Base-by-base conservation (phyloP, 2,329 filamentous ascomycete genomes). In the Biscogniauxia mediterranea region DNA sequence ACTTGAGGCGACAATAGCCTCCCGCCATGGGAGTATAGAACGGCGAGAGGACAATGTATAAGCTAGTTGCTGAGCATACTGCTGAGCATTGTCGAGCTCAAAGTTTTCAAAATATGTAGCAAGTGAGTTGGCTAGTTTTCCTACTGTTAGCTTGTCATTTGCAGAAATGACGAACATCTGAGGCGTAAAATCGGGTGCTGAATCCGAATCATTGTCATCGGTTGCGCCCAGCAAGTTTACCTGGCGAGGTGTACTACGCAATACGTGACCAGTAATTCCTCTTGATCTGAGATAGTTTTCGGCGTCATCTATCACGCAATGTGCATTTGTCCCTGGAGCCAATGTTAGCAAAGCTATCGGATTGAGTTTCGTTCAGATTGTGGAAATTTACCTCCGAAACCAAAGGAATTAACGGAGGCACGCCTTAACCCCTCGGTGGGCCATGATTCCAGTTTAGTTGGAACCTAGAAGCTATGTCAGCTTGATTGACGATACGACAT, bases 391-490 rank as follows among this genome's bases (percentile, higher is more conserved):
- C 75, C 74, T 15, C 75, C 75, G 60, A 67, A 76, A 0, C 74
- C 75, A 55, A 75, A 77, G 28, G 65, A 68, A 58, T 72, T 74
- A 17, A 77, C 64, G n/a, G 66, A 68, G 0, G 68, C 71, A 28
- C 74, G 63, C 9, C 64, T 66, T 3, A 62, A 49, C 17, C 57
- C 57, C 6, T 38, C 52, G 5, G 38, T 26, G 0, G 62, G 64
- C 60, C 63, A 64, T 1, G 62, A 54, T 7, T 49, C 51, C 1
- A 64, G 49, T 2, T 38, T 53, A 1, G 54, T 61, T 7, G 59
- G 61, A 42, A 61, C 55, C 42, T 55, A 38, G 21, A 49, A 49
- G 25, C 15, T 8, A 13, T 19, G 55, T 57, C 19, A 51, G 49
- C 55, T 17, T 11, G 19, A 23, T 32, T n/a, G 19, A 20, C 28